Conservation (phyloP, 2,329 filamentous ascomycete species). For the Fusarium phyllophilum region DNA sequence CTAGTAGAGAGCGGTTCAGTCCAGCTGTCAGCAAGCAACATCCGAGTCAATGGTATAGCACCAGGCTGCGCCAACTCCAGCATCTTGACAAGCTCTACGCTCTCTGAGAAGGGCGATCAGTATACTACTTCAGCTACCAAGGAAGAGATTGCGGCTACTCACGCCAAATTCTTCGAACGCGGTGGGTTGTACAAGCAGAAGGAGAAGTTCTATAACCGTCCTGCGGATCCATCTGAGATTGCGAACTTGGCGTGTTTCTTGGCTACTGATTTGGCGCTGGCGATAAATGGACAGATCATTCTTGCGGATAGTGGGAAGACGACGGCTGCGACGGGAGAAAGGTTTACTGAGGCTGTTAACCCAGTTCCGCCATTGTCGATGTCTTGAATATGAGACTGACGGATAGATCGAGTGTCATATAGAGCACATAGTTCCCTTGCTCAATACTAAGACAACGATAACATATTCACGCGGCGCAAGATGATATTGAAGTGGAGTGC, state of each 20-base stretch:
- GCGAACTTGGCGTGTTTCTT: constrained; percentile 31
- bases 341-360: not conserved
- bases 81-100: not conserved
- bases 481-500: not conserved
- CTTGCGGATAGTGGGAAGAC: constrained; percentile 30
- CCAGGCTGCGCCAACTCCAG: constrained; percentile 18
- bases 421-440: not conserved
- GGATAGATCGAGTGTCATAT: not conserved
- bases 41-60: constrained; percentile 28
- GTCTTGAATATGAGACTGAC: not conserved
- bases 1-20: constrained; percentile 7
- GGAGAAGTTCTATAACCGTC: constrained; percentile 26
- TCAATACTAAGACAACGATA: not conserved
- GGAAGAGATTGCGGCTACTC: not conserved
- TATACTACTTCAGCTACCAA: not conserved
- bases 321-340: not conserved
- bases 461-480: rapidly evolving
- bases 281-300: constrained; percentile 32
- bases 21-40: constrained; percentile 14
- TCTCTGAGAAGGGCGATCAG: not conserved
- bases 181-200: not conserved
- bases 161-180: not conserved
- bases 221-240: constrained; percentile 23
- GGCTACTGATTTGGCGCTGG: constrained; percentile 16
- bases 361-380: not conserved